Evolutionary conservation across 1,284 basidiomycete species (phyloP).

Genomic region (Papiliotrema fonsecae): DNA sequence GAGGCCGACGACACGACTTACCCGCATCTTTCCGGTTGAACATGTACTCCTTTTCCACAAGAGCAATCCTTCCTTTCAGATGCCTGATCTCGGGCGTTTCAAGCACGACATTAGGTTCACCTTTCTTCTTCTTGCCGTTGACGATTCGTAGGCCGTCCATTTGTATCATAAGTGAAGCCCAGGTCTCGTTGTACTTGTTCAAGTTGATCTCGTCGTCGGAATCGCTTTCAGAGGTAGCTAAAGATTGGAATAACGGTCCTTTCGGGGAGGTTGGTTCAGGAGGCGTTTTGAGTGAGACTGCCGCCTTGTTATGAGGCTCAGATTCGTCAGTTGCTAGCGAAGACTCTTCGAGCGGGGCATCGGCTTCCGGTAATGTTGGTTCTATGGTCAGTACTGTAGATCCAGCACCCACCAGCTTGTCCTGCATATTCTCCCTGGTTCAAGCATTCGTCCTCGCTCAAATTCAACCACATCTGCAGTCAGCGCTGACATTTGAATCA

Average conservation of each 20-base stretch:
- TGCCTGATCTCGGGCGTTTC: conserved; percentile 50
- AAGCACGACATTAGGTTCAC: conserved; percentile 37
- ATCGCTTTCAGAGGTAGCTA: conserved; percentile 21
- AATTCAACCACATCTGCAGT: conserved; percentile 63
- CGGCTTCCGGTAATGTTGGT: not conserved
- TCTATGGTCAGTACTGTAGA: not conserved
- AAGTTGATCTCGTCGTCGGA: conserved; percentile 59
- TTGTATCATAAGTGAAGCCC: conserved; percentile 55
- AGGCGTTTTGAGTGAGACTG: not conserved
- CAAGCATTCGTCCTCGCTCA: conserved; percentile 60
- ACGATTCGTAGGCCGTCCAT: conserved; percentile 28
- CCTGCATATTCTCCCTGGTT: conserved; percentile 26
- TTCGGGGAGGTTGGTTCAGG: not conserved
- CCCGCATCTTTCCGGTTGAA: conserved; percentile 65
- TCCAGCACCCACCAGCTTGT: conserved; percentile 16
- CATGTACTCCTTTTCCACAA: conserved; percentile 64
- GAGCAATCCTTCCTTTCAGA: conserved; percentile 57
- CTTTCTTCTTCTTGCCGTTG: conserved; percentile 22
- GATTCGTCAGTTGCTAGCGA: too few relatives aligned
- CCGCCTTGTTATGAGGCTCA: not conserved
- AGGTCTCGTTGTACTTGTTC: conserved; percentile 32
- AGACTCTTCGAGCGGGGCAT: conserved; percentile 11
- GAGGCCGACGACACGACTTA: conserved; percentile 11
- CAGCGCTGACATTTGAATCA: conserved; percentile 7
- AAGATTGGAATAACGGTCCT: conserved; percentile 26